A percentile compares a stretch with the other conserved stretches of the same genome.
Evolutionary conservation across 1,139 yeast genomes (phyloP).

Genomic region (Magnusiomyces tetraspermus): DNA sequence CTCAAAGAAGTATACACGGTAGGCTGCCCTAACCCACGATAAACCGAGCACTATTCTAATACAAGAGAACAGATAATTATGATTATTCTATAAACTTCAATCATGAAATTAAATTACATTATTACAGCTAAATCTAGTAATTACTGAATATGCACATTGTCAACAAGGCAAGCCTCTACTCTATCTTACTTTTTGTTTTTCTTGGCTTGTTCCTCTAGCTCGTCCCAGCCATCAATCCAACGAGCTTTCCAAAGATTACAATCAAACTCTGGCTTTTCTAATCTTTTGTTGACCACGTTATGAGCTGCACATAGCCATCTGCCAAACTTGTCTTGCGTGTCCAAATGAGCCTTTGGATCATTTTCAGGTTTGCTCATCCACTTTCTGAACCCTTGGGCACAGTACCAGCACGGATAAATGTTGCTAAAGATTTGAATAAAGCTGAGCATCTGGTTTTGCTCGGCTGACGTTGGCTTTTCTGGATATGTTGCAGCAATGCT

Average conservation of each 20-base stretch:
- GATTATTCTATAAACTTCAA: too few relatives aligned
- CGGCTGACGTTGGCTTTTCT: constrained; percentile 45
- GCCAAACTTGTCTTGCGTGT: constrained; percentile 67
- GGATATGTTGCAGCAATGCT: constrained; percentile 89
- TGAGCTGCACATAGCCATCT: constrained; percentile 93
- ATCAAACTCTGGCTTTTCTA: constrained; percentile 79
- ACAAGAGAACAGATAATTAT: too few relatives aligned
- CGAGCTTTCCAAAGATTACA: constrained; percentile 86
- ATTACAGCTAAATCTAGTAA: too few relatives aligned
- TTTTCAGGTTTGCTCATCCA: constrained; percentile 45
- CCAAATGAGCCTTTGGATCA: constrained; percentile 51
- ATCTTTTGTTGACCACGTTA: constrained; percentile 72
- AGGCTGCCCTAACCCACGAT: too few relatives aligned
- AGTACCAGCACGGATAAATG: constrained; percentile 89
- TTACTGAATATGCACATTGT: too few relatives aligned
- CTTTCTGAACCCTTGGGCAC: constrained; percentile 73
- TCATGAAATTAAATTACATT: too few relatives aligned
- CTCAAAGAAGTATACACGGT: too few relatives aligned
- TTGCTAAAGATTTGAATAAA: constrained; percentile 66
- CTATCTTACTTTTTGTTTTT: not conserved
- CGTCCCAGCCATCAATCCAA: constrained; percentile 53
- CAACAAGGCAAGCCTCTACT: too few relatives aligned
- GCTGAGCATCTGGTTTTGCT: constrained; percentile 62
- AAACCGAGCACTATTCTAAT: too few relatives aligned
- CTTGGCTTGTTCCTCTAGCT: too few relatives aligned